Percentiles rank a stretch among this genome's conserved stretches.
phyloP scores from a whole-genome alignment of 2,329 filamentous ascomycete species.

The Colletotrichum liaoningense region DNA sequence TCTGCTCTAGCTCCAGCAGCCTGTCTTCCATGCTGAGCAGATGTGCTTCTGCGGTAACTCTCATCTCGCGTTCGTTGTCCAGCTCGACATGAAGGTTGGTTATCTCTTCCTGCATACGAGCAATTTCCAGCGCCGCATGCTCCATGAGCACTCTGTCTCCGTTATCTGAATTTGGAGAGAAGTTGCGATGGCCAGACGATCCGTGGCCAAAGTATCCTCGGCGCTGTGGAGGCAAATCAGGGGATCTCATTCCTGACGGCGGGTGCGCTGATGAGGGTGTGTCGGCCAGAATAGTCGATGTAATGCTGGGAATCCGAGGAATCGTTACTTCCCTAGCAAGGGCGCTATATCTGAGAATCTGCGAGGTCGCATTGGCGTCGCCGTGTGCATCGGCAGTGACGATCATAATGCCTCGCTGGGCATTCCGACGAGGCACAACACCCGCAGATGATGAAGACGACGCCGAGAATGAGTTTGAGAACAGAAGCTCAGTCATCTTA shows the following conservation, averaged over 20 bases:
- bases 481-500: conserved; percentile 86
- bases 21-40: conserved; percentile 77
- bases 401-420: conserved; percentile 94
- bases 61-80: conserved; percentile 75
- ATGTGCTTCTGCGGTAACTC: conserved; percentile 78
- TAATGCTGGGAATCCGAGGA: conserved; percentile 86
- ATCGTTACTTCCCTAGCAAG: conserved; percentile 93
- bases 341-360: conserved; percentile 94
- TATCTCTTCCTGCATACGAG: conserved; percentile 81
- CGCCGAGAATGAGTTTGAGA: conserved; percentile 88
- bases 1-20: conserved; percentile 78
- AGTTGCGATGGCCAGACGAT: conserved; percentile 48
- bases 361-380: conserved; percentile 96
- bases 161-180: conserved; percentile 53
- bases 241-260: conserved; percentile 38
- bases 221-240: conserved; percentile 17
- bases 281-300: conserved; percentile 71
- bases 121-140: conserved; percentile 82
- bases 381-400: conserved; percentile 93
- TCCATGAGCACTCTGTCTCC: conserved; percentile 80
- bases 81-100: conserved; percentile 79
- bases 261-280: conserved; percentile 40
- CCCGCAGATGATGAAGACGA: conserved; percentile 57
- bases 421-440: conserved; percentile 65
- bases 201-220: conserved; percentile 31